Evolutionary conservation across 2,329 filamentous ascomycete species (phyloP).

Genomic region (Colletotrichum aenigma): DNA sequence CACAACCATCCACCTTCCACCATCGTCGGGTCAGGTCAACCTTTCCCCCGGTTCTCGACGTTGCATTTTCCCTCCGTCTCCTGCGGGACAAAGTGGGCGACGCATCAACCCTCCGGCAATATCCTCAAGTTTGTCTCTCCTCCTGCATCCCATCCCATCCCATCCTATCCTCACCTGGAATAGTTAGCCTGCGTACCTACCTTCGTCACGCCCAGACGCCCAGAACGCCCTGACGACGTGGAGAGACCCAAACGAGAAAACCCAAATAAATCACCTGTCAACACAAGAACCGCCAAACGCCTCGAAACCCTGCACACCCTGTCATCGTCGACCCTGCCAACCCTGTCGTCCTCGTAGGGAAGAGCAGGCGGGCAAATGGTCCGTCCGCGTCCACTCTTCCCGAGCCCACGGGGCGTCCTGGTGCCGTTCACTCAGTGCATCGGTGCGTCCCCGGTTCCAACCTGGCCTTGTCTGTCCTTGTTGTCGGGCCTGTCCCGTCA

Average conservation of each 20-base stretch:
- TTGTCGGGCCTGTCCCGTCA: slow-evolving; percentile 1
- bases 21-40: background rate
- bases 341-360: background rate
- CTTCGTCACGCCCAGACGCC: background rate
- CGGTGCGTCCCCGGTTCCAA: slow-evolving; percentile 2
- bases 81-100: slow-evolving; percentile 12
- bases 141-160: background rate
- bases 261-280: background rate
- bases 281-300: background rate
- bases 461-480: background rate
- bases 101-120: slow-evolving; percentile 14
- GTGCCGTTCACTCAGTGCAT: slow-evolving; percentile 7
- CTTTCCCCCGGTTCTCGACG: background rate
- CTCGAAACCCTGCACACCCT: background rate
- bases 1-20: background rate
- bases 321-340: background rate
- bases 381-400: slow-evolving; percentile 18
- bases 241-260: background rate
- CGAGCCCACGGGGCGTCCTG: slow-evolving; percentile 18
- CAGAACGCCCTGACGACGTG: background rate
- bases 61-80: background rate
- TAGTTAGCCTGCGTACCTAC: no score
- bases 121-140: background rate
- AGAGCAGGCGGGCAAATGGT: slow-evolving; percentile 2
- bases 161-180: no score